A percentile compares a stretch with the other conserved stretches of the same genome.
Conservation (phyloP, 1,284 basidiomycete species). For the Trametes pubescens region DNA sequence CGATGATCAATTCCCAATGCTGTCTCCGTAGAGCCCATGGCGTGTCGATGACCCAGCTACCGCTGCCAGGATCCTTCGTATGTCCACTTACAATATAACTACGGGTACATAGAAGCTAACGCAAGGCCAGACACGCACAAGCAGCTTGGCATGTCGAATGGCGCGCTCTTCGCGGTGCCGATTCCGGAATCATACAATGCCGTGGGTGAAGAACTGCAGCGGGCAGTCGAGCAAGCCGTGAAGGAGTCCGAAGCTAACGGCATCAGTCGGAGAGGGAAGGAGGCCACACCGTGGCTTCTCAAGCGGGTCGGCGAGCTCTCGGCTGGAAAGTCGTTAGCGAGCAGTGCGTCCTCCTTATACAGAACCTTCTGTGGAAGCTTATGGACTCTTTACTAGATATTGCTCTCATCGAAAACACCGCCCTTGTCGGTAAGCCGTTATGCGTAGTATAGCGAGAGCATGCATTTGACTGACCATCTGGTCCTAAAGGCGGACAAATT, state of each 20-base stretch:
- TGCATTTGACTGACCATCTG: not conserved
- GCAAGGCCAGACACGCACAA: slow-evolving; percentile 59
- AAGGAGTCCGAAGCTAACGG: slow-evolving; percentile 85
- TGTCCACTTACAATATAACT: slow-evolving; percentile 37
- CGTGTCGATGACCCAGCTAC: slow-evolving; percentile 62
- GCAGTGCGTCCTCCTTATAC: slow-evolving; percentile 59
- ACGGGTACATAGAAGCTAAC: not conserved
- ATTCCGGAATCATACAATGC: slow-evolving; percentile 84
- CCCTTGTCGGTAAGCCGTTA: slow-evolving; percentile 70
- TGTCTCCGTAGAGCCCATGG: slow-evolving; percentile 69
- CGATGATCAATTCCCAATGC: not conserved
- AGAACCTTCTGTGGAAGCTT: not conserved
- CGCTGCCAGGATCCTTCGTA: slow-evolving; percentile 79
- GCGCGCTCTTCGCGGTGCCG: slow-evolving; percentile 88
- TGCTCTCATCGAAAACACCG: slow-evolving; percentile 93
- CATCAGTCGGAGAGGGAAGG: slow-evolving; percentile 85
- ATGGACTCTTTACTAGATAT: slow-evolving; percentile 64
- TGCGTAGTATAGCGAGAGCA: slow-evolving; percentile 2
- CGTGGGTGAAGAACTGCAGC: slow-evolving; percentile 77
- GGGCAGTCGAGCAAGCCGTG: slow-evolving; percentile 87
- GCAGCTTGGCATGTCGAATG: slow-evolving; percentile 72
- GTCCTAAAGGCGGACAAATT: slow-evolving; percentile 72
- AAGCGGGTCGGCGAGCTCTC: slow-evolving; percentile 87
- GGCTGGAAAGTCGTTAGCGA: slow-evolving; percentile 73
- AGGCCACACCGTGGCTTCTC: slow-evolving; percentile 96